These are phyloP conservation scores for Tremella fuciformis DNA, from an alignment of 768 basidiomycete species.

Conservation along the genomic window DNA sequence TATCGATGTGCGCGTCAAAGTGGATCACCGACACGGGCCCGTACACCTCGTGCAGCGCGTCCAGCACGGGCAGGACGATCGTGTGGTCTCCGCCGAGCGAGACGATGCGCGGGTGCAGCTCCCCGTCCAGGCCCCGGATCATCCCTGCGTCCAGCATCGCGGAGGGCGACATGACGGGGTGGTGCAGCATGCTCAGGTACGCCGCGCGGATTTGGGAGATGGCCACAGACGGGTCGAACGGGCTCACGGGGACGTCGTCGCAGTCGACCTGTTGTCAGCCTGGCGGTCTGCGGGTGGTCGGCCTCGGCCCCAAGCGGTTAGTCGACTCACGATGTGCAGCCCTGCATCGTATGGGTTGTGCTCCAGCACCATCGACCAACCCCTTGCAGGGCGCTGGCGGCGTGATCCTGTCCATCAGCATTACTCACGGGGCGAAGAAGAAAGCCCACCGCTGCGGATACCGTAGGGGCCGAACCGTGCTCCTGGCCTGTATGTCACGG, in stretches of 20 bases:
- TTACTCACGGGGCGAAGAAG: background rate
- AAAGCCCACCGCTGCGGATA: constrained; percentile 59
- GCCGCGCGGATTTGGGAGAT: constrained; percentile 84
- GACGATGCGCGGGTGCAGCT: constrained; percentile 70
- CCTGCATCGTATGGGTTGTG: constrained; percentile 44
- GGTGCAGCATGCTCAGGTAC: constrained; percentile 70
- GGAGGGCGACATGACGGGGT: constrained; percentile 53
- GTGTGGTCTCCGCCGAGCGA: constrained; percentile 87
- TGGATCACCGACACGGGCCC: constrained; percentile 67
- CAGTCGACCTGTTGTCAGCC: constrained; percentile 62
- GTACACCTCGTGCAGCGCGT: constrained; percentile 72
- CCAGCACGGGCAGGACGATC: constrained; percentile 79
- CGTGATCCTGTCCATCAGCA: constrained; percentile 24
- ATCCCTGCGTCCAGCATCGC: constrained; percentile 25
- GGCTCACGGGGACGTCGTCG: constrained; percentile 76
- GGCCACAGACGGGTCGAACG: constrained; percentile 78
- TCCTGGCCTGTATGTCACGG: constrained; percentile 44
- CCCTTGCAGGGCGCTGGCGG: constrained; percentile 32
- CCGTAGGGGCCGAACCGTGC: constrained; percentile 56
- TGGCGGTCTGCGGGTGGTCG: too few species aligned
- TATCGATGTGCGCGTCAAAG: constrained; percentile 81
- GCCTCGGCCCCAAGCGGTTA: too few species aligned
- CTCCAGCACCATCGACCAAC: constrained; percentile 29
- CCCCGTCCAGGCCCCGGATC: constrained; percentile 56
- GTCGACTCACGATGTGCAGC: constrained; percentile 30